Evolutionary conservation across 2,329 filamentous ascomycete genomes (phyloP), one percentile per base, ranked within the genome.

Genomic region (Penicillium sp.): DNA sequence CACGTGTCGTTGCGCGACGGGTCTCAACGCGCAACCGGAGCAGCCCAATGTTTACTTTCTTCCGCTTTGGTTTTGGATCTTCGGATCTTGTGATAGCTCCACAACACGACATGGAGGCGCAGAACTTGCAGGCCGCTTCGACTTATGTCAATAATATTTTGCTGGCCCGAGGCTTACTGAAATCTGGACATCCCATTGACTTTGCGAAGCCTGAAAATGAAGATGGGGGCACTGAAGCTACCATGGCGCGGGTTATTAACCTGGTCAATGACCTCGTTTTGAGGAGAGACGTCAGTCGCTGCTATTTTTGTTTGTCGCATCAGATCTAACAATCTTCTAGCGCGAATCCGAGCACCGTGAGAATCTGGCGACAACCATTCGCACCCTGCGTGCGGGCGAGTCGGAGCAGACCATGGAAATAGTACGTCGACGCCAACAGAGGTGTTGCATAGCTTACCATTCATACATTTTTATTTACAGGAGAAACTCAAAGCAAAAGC

Each of bases 211-310:
- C 87, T 7, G 80, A 80, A 43, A 76, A 80, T 52, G 78, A 76
- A 49, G 80, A 84, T 53, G 77, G 77, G 14, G 68, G 68, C 13
- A 76, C 80, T 29, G 78, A 79, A 62, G 80, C 78, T 41, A 87
- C 86, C 14, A 91, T 93, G 83, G 85, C 86, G 16, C 81, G 83
- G 56, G 84, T 97, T 59, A 95, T 98, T 72, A 87, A 91, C 64
- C 78, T 98, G 20, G 82, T 98, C 40, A 95, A 98, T 69, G 93
- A 98, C 65, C 71, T 98, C 58, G 88, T 98, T 49, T 68, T 96
- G 50, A 81, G 90, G 56, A 82, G 90, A 74, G 93, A 98, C 67
- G 89, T 95, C 74, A 59, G 82, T 75, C 39, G 20, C 5, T 38
- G 16, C 18, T 46, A 41, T n/a, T 27, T 16, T 7, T 11, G 9